Evolutionary conservation across 1,284 basidiomycete genomes (phyloP), one percentile per base, ranked within the genome.

Genomic region (Somion occarium): DNA sequence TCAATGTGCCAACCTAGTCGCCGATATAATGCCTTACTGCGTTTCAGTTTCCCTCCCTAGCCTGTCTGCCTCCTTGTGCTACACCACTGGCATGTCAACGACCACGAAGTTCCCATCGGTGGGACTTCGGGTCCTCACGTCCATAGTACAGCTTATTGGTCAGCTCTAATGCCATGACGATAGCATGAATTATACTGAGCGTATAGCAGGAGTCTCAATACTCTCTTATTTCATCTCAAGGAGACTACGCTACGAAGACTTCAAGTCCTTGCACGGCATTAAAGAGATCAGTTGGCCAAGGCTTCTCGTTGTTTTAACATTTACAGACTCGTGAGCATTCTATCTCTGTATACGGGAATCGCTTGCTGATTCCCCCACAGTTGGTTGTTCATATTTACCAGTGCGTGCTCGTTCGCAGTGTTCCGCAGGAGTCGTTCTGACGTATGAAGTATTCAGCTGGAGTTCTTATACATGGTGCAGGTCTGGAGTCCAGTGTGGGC

Each of bases 401-500:
- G 69, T 68, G 45, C 30, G 68, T 60, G 1, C 19, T 38, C 41
- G 15, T 42, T 24, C 2, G 20, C 9, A 2, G 5, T 30, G 22
- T 22, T 12, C 9, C 19, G 20, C 24, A 3, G 5, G n/a, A 39
- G 25, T 52, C 47, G 45, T 11, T 46, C 47, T 42, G n/a, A 41
- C n/a, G 5, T 22, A 46, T 13, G 9, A 12, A n/a, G 9, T 48
- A 43, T 38, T 13, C 55, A 63, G 67, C 64, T 22, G 70, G 67
- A 2, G 52, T 74, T 5, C 56, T 75, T 22, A 61, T 75, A 3
- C 61, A 69, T 25, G 72, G 73, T 4, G 57, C 68, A 3, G 73
- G 73, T 0, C 61, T 73, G 38, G 64, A 65, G n/a, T 51, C 60
- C 20, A 64, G 58, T 48, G 9, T 27, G 1, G 56, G 52, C 2